A percentile compares a stretch with the other conserved stretches of the same genome.
phyloP scores from a whole-genome alignment of 441 rosid genomes.

The Pelargonium cotyledonis region DNA sequence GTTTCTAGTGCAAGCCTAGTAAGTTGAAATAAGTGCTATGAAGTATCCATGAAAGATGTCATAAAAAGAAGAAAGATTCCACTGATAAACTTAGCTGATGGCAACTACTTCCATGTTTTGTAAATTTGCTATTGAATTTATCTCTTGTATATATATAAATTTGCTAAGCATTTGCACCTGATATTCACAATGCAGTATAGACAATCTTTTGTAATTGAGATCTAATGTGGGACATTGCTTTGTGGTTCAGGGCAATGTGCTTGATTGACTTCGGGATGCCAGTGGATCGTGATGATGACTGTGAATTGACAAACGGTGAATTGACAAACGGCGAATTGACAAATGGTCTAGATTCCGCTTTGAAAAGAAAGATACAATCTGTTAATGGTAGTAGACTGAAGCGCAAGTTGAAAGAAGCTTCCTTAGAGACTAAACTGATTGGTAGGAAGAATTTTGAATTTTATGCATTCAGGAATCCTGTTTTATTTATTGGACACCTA shows the following conservation, averaged over 20 bases:
- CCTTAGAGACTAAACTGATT: constrained; percentile 39
- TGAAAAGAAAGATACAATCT: constrained; percentile 35
- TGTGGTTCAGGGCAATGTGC: constrained; percentile 67
- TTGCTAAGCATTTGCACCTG: neutral
- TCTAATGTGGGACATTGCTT: constrained; percentile 12
- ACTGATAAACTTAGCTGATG: too few species aligned
- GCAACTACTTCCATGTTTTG: too few species aligned
- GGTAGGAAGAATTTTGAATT: constrained; percentile 60
- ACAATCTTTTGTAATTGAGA: neutral
- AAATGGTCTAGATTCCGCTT: constrained; percentile 32
- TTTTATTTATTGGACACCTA: constrained; percentile 70
- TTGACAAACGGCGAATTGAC: constrained; percentile 22
- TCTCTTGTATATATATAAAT: too few species aligned
- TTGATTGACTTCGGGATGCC: constrained; percentile 69
- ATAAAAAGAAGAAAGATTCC: too few species aligned
- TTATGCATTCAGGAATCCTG: constrained; percentile 68
- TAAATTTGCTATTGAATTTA: too few species aligned
- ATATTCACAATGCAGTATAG: neutral
- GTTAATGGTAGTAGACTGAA: constrained; percentile 47
- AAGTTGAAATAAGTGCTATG: too few species aligned
- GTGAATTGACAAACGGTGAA: constrained; percentile 31
- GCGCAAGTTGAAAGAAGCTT: constrained; percentile 44
- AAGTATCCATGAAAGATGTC: too few species aligned
- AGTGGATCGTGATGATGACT: constrained; percentile 52
- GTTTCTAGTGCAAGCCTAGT: too few species aligned